These are phyloP conservation scores for Alternaria atra DNA, from an alignment of 2,329 filamentous ascomycete species.

Conservation along the genomic window DNA sequence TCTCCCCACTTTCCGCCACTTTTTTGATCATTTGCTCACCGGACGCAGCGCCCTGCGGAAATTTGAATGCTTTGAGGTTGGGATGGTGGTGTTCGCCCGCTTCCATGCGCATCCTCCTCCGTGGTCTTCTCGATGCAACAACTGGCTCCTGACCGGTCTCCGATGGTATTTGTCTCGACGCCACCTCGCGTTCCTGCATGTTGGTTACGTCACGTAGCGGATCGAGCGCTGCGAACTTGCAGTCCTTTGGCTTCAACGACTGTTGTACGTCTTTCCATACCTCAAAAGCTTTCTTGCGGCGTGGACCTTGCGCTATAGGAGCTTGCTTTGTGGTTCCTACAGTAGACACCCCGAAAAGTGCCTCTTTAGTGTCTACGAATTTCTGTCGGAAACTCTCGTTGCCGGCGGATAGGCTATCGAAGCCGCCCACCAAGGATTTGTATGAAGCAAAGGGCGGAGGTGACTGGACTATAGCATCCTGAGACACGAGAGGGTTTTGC, in stretches of 20 bases:
- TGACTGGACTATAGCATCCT: too few relatives aligned
- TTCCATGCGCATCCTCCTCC: not conserved
- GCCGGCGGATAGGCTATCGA: not conserved
- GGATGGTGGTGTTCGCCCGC: not conserved
- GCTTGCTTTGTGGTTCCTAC: too few relatives aligned
- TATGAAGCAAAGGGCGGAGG: not conserved
- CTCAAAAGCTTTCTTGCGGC: not conserved
- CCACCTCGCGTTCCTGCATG: not conserved
- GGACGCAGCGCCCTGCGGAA: not conserved
- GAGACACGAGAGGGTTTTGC: not conserved
- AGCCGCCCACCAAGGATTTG: not conserved
- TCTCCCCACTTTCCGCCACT: not conserved
- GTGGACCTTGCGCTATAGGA: too few relatives aligned
- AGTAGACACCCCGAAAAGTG: not conserved
- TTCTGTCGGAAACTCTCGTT: not conserved
- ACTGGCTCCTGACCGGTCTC: not conserved
- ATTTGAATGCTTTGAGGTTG: not conserved
- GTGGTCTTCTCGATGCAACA: not conserved
- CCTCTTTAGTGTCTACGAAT: not conserved
- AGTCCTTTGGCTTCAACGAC: not conserved
- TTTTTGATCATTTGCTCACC: not conserved
- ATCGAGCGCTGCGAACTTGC: too few relatives aligned
- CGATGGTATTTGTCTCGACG: not conserved
- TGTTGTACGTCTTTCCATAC: not conserved
- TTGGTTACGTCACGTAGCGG: not conserved